Conservation (phyloP, 192 early-diverging fungal genomes). For the Anaeromyces robustus region DNA sequence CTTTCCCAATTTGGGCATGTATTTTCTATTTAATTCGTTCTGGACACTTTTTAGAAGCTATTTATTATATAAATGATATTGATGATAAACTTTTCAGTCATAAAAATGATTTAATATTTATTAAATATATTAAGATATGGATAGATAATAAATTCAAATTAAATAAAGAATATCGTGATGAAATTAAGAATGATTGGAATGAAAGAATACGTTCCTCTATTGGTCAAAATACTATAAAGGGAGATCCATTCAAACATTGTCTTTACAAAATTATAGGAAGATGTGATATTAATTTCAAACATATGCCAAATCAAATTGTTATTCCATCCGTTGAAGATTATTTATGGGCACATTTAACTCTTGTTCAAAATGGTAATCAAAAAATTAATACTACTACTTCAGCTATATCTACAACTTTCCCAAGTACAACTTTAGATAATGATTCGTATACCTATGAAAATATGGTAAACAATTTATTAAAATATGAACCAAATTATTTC, state of each 20-base stretch:
- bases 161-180: constrained; percentile 27
- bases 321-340: constrained; percentile 78
- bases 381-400: not conserved
- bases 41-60: constrained; percentile 50
- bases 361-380: constrained; percentile 41
- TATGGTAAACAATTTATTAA: constrained; percentile 46
- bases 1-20: constrained; percentile 62
- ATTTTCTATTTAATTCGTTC: constrained; percentile 67
- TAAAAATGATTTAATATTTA: constrained; percentile 47
- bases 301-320: constrained; percentile 30
- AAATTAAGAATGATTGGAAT: constrained; percentile 42
- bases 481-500: constrained; percentile 56
- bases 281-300: constrained; percentile 54
- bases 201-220: constrained; percentile 14
- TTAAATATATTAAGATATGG: constrained; percentile 52
- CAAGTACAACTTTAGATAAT: not conserved
- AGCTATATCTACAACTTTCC: not conserved
- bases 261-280: constrained; percentile 82
- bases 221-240: constrained; percentile 5
- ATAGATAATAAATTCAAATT: constrained; percentile 21
- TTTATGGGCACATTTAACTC: constrained; percentile 73
- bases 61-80: constrained; percentile 30
- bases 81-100: constrained; percentile 6
- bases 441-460: constrained; percentile 52
- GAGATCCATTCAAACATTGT: constrained; percentile 83